phyloP scores from a whole-genome alignment of 2,329 filamentous ascomycete genomes.

The Trichoderma sp. region DNA sequence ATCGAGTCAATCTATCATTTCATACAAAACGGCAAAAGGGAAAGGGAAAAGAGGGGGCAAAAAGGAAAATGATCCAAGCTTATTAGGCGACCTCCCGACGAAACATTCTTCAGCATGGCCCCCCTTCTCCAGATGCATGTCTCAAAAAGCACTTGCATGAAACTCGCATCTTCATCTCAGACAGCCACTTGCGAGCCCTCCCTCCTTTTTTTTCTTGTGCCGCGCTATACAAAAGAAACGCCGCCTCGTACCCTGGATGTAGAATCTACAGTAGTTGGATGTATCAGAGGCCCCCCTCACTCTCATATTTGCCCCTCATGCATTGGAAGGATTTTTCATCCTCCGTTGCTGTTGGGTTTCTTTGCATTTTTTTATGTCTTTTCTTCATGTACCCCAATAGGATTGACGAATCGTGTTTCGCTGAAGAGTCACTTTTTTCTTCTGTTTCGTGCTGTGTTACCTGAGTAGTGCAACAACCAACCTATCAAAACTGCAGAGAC shows the following conservation, averaged over 20 bases:
- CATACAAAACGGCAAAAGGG: not conserved
- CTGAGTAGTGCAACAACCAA: not conserved
- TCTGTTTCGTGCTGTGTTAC: not conserved
- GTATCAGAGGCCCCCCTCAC: not conserved
- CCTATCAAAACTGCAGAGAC: not conserved
- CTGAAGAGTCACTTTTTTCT: not conserved
- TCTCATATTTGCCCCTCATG: not conserved
- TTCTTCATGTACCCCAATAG: not conserved
- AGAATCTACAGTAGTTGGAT: not conserved
- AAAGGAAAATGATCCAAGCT: not conserved
- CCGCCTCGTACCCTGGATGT: not conserved
- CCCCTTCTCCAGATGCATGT: not conserved
- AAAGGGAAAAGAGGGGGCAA: not conserved
- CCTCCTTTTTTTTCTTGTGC: not conserved
- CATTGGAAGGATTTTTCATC: not conserved
- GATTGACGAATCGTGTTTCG: not conserved
- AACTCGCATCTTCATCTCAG: not conserved
- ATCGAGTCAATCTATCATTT: not conserved
- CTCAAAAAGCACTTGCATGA: not conserved
- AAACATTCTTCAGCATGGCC: not conserved
- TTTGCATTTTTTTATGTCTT: not conserved
- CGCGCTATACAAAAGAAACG: not conserved
- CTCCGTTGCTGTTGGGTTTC: not conserved
- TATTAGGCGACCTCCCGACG: not conserved
- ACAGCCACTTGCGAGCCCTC: not conserved